Conservation (phyloP, 139 green algal species). For the Chlamydomonas schloesseri region DNA sequence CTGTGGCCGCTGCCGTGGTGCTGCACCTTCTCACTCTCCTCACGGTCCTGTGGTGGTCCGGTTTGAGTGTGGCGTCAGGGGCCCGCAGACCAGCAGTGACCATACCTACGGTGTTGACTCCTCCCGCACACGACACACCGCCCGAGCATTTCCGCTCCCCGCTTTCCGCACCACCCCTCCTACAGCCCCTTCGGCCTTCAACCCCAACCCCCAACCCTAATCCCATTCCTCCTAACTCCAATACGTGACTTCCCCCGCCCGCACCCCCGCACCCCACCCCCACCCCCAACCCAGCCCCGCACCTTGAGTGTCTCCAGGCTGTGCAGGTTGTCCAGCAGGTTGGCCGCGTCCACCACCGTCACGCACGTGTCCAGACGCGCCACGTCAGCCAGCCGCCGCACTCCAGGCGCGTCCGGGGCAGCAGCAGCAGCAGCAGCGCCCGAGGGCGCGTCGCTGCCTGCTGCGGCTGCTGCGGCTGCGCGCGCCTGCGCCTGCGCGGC, state of each 20-base stretch:
- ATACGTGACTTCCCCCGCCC: no score
- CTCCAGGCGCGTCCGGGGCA: neutral
- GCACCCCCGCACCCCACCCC: no score
- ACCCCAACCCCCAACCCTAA: no score
- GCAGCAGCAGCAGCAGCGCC: no score
- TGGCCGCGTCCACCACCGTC: conserved; percentile 79
- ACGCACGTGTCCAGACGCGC: conserved; percentile 76
- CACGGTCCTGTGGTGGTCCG: neutral
- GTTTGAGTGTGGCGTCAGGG: neutral
- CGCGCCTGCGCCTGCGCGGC: neutral
- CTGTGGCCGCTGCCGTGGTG: conserved; percentile 26
- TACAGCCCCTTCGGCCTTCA: no score
- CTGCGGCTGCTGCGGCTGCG: neutral
- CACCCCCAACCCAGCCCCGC: neutral
- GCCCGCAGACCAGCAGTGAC: neutral
- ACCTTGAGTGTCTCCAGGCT: conserved; percentile 57
- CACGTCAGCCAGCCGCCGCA: conserved; percentile 58
- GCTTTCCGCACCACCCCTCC: no score
- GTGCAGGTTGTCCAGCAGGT: conserved; percentile 64
- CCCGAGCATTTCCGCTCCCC: no score
- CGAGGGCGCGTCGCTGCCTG: neutral
- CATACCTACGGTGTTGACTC: no score
- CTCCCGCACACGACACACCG: no score
- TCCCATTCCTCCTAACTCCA: no score
- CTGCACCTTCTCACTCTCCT: conserved; percentile 40